Base-by-base conservation (phyloP, 257 asterid genomes). In the Rauvolfia tetraphylla region DNA sequence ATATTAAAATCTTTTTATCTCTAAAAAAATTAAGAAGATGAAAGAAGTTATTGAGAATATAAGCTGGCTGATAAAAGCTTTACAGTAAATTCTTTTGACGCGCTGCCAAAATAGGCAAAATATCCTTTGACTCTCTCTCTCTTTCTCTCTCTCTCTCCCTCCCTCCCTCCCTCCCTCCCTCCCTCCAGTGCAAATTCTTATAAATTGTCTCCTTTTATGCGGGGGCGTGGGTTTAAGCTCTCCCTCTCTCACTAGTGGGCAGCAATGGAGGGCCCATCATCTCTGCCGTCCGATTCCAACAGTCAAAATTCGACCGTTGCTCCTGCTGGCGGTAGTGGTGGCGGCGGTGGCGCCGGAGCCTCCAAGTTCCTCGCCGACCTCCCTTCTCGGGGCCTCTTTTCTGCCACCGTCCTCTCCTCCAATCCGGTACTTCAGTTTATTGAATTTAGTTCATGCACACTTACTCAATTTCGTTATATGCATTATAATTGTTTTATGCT, bases 361-460 rank as follows among this genome's bases (percentile, higher is more conserved):
- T 75, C 91, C 68, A 63, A 74, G 78, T 88, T 82, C 78, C 93
- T 91, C 1, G 71, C 87, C 49, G 71, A 78, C 79, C 96, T 91
- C 58, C 96, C 96, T 56, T 89, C 95, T 78, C 96, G 92, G 12
- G 96, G 96, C 74, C 84, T 83, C 78, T 87, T 90, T 81, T 86
- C 97, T 69, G 86, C 97, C 73, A 83, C 90, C 59, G 83, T 88
- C 70, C 68, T 85, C 73, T 90, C 94, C 56, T 81, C 93, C 79
- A 85, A 83, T 75, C 88, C 84, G 84, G 96, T 88, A 85, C 53
- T 59, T 69, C 57, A 39, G 46, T 62, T 48, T 63, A 59, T n/a
- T 58, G 66, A 18, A 58, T 25, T 12, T 27, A 58, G 27, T 25
- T 58, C 31, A 27, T 58, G 3, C 7, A 25, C 7, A 10, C 11